Conservation (phyloP, 768 basidiomycete genomes). For the Hortiboletus flavorubellus region DNA sequence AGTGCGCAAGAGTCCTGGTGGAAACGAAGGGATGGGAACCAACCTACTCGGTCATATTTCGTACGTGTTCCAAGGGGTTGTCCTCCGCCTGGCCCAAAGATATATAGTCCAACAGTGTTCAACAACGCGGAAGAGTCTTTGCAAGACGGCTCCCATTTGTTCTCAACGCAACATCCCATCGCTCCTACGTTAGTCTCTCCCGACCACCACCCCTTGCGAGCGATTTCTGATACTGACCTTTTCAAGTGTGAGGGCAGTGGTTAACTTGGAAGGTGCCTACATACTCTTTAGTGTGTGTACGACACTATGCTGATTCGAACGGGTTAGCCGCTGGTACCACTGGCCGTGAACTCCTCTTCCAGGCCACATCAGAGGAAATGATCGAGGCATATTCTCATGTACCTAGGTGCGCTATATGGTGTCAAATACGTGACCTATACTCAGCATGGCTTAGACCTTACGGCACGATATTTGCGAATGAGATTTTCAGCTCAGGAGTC, state of each 20-base stretch:
- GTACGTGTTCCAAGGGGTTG: constrained; percentile 42
- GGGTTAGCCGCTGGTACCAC: constrained; percentile 74
- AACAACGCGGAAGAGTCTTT: constrained; percentile 94
- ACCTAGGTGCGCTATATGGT: constrained; percentile 51
- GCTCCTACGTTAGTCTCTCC: constrained; percentile 55
- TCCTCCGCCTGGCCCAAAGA: not conserved
- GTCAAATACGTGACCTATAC: not conserved
- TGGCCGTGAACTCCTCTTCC: constrained; percentile 89
- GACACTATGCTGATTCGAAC: constrained; percentile 2
- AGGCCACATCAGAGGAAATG: constrained; percentile 95
- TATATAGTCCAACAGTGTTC: constrained; percentile 57
- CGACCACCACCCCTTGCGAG: not conserved
- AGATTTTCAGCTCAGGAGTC: constrained; percentile 89
- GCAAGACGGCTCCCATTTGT: constrained; percentile 93
- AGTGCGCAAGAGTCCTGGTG: constrained; percentile 73
- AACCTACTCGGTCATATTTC: constrained; percentile 73
- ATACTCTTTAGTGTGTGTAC: not conserved
- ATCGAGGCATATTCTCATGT: constrained; percentile 85
- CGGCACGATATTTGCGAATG: constrained; percentile 86
- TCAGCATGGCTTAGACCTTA: constrained; percentile 55
- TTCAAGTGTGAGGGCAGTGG: constrained; percentile 70
- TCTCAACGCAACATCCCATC: constrained; percentile 82
- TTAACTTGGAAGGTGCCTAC: constrained; percentile 81
- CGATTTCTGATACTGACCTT: not conserved
- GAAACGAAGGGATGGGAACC: constrained; percentile 69